Conservation (phyloP, 306 rosid genomes). For the Inga leiocalycina region DNA sequence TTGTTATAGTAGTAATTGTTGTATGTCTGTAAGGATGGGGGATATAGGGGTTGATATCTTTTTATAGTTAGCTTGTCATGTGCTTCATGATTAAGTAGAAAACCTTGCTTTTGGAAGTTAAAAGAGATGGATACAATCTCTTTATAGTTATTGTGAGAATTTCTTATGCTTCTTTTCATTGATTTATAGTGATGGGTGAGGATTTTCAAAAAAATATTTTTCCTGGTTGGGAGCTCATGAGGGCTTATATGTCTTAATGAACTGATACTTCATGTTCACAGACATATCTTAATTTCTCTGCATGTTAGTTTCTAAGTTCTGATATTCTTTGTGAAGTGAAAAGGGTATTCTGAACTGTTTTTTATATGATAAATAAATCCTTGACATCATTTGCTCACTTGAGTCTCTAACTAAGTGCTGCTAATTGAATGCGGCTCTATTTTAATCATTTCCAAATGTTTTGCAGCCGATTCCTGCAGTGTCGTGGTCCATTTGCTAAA, state of each 20-base stretch:
- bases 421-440: constrained; percentile 19
- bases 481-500: constrained; percentile 98
- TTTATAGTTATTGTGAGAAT: constrained; percentile 14
- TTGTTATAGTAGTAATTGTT: not conserved
- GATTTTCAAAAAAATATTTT: not conserved
- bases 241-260: constrained; percentile 7
- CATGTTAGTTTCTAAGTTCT: not conserved
- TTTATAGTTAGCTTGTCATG: constrained; percentile 6
- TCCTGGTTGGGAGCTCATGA: constrained; percentile 14
- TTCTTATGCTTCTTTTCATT: not conserved
- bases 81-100: constrained; percentile 15
- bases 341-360: constrained; percentile 14
- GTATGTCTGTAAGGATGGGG: not conserved
- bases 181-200: constrained; percentile 4
- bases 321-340: constrained; percentile 12
- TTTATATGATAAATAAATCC: constrained; percentile 19
- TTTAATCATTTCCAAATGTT: constrained; percentile 39
- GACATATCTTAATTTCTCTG: constrained; percentile 8
- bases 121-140: constrained; percentile 11
- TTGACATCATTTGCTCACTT: constrained; percentile 13
- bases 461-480: constrained; percentile 96
- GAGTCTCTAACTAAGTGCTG: constrained; percentile 21
- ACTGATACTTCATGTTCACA: constrained; percentile 23
- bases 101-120: constrained; percentile 27
- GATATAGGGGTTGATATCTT: not conserved